Base-by-base conservation (phyloP, 352 stramenopile species). In the Blastocystis sp. region DNA sequence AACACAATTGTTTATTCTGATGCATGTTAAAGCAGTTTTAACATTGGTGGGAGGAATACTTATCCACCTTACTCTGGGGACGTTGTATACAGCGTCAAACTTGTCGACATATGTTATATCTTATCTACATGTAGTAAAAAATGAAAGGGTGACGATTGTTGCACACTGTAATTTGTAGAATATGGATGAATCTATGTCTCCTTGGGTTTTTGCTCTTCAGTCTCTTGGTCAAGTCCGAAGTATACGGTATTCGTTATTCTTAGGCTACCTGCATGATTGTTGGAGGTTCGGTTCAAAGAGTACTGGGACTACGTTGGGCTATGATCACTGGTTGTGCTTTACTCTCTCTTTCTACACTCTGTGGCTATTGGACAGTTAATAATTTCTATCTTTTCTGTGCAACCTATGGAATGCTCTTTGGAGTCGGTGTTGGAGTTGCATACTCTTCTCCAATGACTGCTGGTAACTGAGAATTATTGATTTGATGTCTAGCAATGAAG, bases 1-100 rank as follows among this genome's bases (percentile, higher is more conserved):
- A 49, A 51, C 39, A 51, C 61, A 61, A 61, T 54, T 83, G 35
- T 65, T 16, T 63, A 67, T 65, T 83, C 43, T 46, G 19, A 83
- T 83, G 71, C 71, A 66, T 43, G 21, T 21, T 21, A 87, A 87
- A 77, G 77, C 39, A 11, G 21, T 87, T 19, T 63, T 78, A 43
- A 87, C 77, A 4, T 24, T 87, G 27, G 59, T 87, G 27, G 77
- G 77, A 75, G 59, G 77, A 51, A 39, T 87, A 56, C 56, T 87
- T 14, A 87, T 87, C 49, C 77, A 87, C 56, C 12, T 87, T n/a
- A 87, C 77, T 14, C 56, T 87, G 7, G 77, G 77, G 21, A 87
- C 77, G 14, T 16, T 87, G 59, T 87, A 87, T 77, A 87, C 77
- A n/a, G 37, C 59, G 1, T 74, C 77, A 6, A 87, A 87, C n/a